Evolutionary conservation across 1,284 basidiomycete species (phyloP).

Genomic region (Cryptococcus hybrid): DNA sequence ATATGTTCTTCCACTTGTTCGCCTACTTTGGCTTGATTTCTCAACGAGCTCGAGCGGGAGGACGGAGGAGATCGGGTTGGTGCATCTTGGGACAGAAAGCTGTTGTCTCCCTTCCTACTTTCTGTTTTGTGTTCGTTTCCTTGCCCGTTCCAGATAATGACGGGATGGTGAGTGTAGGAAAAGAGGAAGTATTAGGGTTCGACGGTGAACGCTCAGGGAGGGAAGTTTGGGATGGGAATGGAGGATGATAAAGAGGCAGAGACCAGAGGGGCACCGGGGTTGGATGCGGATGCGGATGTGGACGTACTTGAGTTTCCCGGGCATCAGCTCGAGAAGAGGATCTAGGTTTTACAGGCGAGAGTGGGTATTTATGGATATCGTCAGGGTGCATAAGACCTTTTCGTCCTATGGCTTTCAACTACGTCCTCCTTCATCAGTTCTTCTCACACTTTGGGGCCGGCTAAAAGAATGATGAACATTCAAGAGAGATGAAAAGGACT

Average conservation of each 20-base stretch:
- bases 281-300: background rate
- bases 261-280: slow-evolving; percentile 1
- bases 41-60: slow-evolving; percentile 36
- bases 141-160: slow-evolving; percentile 2
- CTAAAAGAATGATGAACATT: no score
- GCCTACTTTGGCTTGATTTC: slow-evolving; percentile 18
- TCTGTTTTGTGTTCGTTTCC: background rate
- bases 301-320: no score
- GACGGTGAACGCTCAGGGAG: background rate
- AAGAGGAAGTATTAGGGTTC: background rate
- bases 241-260: slow-evolving; percentile 6
- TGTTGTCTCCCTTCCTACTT: no score
- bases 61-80: slow-evolving; percentile 30
- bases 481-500: no score
- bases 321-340: no score
- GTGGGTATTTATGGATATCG: slow-evolving; percentile 57
- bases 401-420: slow-evolving; percentile 52
- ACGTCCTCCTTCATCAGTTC: no score
- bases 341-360: background rate
- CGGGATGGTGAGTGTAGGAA: background rate
- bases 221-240: slow-evolving; percentile 4
- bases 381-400: slow-evolving; percentile 81
- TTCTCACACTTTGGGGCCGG: no score
- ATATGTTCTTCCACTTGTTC: slow-evolving; percentile 49
- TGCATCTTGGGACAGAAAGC: slow-evolving; percentile 7